These are phyloP conservation scores for Sclerotinia glacialis DNA, from an alignment of 2,329 filamentous ascomycete genomes.

Conservation along the genomic window DNA sequence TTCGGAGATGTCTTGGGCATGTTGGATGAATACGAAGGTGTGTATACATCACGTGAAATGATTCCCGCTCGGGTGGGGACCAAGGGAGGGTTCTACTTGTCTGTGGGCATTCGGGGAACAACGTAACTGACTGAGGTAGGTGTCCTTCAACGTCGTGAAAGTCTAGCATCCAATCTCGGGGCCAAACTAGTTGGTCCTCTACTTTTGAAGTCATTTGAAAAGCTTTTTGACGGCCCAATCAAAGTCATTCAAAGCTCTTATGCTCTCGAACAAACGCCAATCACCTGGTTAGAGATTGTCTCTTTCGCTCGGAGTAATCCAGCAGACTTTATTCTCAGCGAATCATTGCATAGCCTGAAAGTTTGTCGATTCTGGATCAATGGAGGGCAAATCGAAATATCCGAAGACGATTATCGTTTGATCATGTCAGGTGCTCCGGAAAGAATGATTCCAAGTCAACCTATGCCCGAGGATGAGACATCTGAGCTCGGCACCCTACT, in stretches of 20 bases:
- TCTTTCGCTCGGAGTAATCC: conserved; percentile 79
- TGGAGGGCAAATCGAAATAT: conserved; percentile 78
- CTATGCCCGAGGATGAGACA: conserved; percentile 80
- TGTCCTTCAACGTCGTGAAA: conserved; percentile 80
- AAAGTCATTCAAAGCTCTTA: conserved; percentile 45
- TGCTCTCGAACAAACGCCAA: conserved; percentile 57
- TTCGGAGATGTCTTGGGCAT: conserved; percentile 71
- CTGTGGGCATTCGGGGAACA: not conserved
- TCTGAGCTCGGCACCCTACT: conserved; percentile 81
- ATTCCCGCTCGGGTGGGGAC: conserved; percentile 1
- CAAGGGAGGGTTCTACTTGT: not conserved
- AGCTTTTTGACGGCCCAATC: conserved; percentile 79
- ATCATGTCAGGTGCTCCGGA: conserved; percentile 81
- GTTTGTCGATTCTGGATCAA: conserved; percentile 82
- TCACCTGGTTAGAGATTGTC: conserved; percentile 84
- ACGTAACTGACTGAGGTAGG: conserved; percentile 45
- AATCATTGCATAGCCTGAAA: conserved; percentile 64
- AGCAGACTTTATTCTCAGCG: conserved; percentile 70
- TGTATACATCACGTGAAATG: conserved; percentile 23
- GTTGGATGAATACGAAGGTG: conserved; percentile 74
- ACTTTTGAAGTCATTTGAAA: conserved; percentile 80
- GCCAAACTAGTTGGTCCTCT: conserved; percentile 80
- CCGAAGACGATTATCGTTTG: conserved; percentile 81
- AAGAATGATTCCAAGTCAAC: conserved; percentile 75
- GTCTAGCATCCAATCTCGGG: conserved; percentile 79